Conservation (phyloP, 164 flowering plant genomes). For the grape (Vitis vinifera) region DNA sequence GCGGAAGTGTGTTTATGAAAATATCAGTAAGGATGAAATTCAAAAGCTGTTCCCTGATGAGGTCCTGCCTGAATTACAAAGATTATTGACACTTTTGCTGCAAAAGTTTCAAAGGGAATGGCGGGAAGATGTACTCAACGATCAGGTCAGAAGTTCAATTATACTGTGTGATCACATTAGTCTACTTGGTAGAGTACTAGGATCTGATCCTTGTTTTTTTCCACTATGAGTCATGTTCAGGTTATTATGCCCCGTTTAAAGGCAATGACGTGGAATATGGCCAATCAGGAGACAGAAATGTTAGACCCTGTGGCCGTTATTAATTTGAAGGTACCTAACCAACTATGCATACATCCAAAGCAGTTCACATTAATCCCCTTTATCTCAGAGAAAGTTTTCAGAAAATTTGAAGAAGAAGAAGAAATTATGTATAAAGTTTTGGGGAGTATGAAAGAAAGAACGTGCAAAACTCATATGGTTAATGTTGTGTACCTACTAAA, state of each 20-base stretch:
- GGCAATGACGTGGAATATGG: slow-evolving; percentile 71
- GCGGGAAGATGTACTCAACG: slow-evolving; percentile 58
- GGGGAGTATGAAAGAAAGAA: background rate
- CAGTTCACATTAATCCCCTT: background rate
- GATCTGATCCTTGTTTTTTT: background rate
- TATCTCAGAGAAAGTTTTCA: background rate
- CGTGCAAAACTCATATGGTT: background rate
- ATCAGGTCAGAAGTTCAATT: slow-evolving; percentile 42
- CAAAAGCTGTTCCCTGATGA: slow-evolving; percentile 70
- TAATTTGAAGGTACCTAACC: slow-evolving; percentile 49
- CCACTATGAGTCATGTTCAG: slow-evolving; percentile 23
- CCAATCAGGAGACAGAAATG: slow-evolving; percentile 32
- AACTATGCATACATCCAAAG: background rate
- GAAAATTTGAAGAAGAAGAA: background rate
- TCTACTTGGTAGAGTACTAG: background rate
- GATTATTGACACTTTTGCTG: slow-evolving; percentile 69
- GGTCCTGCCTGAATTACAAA: slow-evolving; percentile 65
- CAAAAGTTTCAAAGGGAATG: slow-evolving; percentile 81
- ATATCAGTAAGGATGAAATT: slow-evolving; percentile 61
- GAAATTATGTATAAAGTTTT: background rate
- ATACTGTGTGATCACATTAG: background rate
- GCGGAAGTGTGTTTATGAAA: slow-evolving; percentile 62
- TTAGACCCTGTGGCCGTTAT: slow-evolving; percentile 46
- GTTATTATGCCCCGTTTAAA: slow-evolving; percentile 47
- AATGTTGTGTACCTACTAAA: background rate